Conservation (phyloP, 495 filamentous ascomycete species). For the Viridothelium virens region DNA sequence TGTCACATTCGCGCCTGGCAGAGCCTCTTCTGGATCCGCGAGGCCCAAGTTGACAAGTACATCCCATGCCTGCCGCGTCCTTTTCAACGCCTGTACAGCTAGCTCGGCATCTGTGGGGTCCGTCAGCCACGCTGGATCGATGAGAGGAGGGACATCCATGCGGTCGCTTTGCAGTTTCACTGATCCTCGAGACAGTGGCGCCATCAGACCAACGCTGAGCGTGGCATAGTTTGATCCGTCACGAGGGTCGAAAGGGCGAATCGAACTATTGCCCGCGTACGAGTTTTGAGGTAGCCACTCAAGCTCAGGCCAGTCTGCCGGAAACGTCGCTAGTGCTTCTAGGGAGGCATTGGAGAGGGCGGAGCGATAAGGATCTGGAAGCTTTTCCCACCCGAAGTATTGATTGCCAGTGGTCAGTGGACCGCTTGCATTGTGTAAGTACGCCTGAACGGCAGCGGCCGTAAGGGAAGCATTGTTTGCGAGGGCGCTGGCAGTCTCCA, state of each 20-base stretch:
- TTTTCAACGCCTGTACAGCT: conserved; percentile 46
- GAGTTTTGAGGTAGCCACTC: conserved; percentile 39
- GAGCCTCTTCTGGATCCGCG: conserved; percentile 38
- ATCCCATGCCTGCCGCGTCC: conserved; percentile 41
- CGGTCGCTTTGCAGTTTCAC: conserved; percentile 42
- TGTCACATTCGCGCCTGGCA: conserved; percentile 42
- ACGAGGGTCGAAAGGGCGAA: background rate
- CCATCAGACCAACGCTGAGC: conserved; percentile 37
- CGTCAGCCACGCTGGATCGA: conserved; percentile 48
- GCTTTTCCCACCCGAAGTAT: conserved; percentile 26
- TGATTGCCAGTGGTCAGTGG: conserved; percentile 14
- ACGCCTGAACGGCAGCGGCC: background rate
- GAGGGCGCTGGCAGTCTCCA: conserved; percentile 9
- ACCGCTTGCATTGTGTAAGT: conserved; percentile 9
- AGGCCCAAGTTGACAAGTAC: conserved; percentile 37
- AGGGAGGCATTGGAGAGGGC: conserved; percentile 19
- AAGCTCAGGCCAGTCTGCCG: conserved; percentile 52
- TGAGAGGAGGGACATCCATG: conserved; percentile 42
- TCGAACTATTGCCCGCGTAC: conserved; percentile 23
- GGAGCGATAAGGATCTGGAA: conserved; percentile 18
- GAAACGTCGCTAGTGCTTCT: conserved; percentile 36
- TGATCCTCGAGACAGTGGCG: conserved; percentile 46
- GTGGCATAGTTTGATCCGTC: conserved; percentile 39
- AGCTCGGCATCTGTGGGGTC: conserved; percentile 47
- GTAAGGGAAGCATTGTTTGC: conserved; percentile 2